Conservation (phyloP, 805 yeast genomes). For the Candida manassasensis region DNA sequence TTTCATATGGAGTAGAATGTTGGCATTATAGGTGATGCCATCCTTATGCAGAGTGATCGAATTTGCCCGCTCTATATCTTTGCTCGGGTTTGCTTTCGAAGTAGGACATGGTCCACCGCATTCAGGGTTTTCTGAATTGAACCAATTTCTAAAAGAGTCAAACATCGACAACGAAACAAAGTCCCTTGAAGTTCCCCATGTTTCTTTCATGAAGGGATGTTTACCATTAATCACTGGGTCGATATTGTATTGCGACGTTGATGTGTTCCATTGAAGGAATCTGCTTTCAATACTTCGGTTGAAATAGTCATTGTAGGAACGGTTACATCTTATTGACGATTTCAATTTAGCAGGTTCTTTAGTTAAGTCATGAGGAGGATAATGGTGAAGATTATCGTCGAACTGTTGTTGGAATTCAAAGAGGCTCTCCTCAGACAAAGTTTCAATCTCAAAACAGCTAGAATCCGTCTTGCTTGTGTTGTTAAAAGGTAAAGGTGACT, state of each 20-base stretch:
- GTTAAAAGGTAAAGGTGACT: no score
- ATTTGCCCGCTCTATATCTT: no score
- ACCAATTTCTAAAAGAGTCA: slow-evolving; percentile 8
- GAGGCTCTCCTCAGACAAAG: slow-evolving; percentile 9
- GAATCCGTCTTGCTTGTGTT: slow-evolving; percentile 3
- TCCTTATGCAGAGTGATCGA: not conserved
- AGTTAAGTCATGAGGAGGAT: slow-evolving; percentile 16
- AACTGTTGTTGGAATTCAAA: slow-evolving; percentile 7
- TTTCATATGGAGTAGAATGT: slow-evolving; percentile 5
- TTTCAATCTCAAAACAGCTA: slow-evolving; percentile 10
- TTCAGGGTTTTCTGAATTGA: slow-evolving; percentile 4
- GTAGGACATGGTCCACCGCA: no score
- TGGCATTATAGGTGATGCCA: slow-evolving; percentile 2
- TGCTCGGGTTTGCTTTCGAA: no score
- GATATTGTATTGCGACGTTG: slow-evolving; percentile 27
- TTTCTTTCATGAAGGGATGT: slow-evolving; percentile 22
- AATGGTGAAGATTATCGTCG: slow-evolving; percentile 14
- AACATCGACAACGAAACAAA: slow-evolving; percentile 2
- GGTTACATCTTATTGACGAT: slow-evolving; percentile 10
- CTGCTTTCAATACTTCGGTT: slow-evolving; percentile 27
- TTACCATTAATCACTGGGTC: slow-evolving; percentile 18
- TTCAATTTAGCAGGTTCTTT: not conserved
- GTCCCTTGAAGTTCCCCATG: not conserved
- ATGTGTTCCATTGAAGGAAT: slow-evolving; percentile 28
- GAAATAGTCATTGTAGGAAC: slow-evolving; percentile 13